Evolutionary conservation across 2,329 filamentous ascomycete genomes (phyloP), one percentile per base, ranked within the genome.

Genomic region (Fusarium sp.): DNA sequence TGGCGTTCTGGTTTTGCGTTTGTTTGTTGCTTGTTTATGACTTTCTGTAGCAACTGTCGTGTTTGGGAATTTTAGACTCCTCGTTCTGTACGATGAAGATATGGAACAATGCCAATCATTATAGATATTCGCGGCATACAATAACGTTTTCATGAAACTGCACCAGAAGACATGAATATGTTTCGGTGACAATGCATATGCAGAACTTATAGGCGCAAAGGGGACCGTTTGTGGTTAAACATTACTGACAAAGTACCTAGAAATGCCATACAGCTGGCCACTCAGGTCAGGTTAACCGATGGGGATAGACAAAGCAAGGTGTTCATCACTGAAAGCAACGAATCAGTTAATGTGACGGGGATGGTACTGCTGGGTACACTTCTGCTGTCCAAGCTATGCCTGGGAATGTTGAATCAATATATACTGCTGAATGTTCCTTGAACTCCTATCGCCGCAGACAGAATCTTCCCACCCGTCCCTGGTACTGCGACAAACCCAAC

Each of bases 1-100:
- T 22, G 71, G 73, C 66, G 73, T 73, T 73, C 52, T 65, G 54
- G 49, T 66, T 30, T 55, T 27, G 27, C 13, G 25, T 41, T 25
- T 48, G 9, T 61, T 58, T 51, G 16, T 53, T 53, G 6, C 29
- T 49, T 22, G 22, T 45, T n/a, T 40, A 16, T 52, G 25, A 32
- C 52, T 18, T 30, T 58, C 18, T 49, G 24, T 51, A 52, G 44
- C 51, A 49, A 16, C 25, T 41, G 18, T 12, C 34, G 16, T 34
- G 29, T 22, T 40, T 30, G 58, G 68, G 51, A 32, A 62, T n/a
- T 43, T 45, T 70, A 67, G 64, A 74, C 40, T 54, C 62, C 44
- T 55, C 45, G 45, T 52, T 62, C n/a, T 62, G 30, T 46, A 59
- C 43, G 40, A 69, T 47, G 48, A 67, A 49, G 43, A 46, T 41